Conservation (phyloP, 345 rosid species). For the Hypericum perforatum region DNA sequence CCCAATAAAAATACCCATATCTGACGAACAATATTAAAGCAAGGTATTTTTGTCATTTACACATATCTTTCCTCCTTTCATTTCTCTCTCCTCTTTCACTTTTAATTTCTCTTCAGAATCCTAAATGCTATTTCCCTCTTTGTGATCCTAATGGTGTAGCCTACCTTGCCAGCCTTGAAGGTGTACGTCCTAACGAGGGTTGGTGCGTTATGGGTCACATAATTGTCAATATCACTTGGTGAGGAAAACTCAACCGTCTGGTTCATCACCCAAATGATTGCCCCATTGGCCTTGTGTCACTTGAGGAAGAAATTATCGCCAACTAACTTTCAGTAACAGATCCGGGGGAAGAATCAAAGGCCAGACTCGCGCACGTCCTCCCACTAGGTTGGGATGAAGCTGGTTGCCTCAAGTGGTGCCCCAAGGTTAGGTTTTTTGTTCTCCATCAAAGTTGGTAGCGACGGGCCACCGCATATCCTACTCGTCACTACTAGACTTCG, state of each 20-base stretch:
- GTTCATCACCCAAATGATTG: conserved; percentile 54
- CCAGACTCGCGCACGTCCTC: conserved; percentile 60
- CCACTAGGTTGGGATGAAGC: conserved; percentile 67
- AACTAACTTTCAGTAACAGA: conserved; percentile 58
- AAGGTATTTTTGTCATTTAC: too few species aligned
- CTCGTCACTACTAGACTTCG: too few species aligned
- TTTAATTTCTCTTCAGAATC: too few species aligned
- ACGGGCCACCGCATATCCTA: too few species aligned
- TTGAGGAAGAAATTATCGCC: conserved; percentile 69
- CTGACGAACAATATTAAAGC: too few species aligned
- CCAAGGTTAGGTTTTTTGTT: too few species aligned
- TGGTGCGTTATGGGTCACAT: conserved; percentile 77
- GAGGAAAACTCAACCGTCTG: conserved; percentile 67
- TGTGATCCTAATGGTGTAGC: conserved; percentile 64
- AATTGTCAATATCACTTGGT: conserved; percentile 81
- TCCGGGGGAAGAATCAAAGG: conserved; percentile 24
- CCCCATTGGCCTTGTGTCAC: conserved; percentile 68
- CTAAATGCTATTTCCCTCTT: too few species aligned
- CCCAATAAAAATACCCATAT: too few species aligned
- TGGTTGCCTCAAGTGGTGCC: too few species aligned
- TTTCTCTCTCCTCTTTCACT: too few species aligned
- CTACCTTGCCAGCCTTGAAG: conserved; percentile 60
- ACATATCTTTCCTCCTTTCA: too few species aligned
- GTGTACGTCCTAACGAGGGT: conserved; percentile 62
- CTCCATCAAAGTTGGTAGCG: too few species aligned